phyloP scores from a whole-genome alignment of 2,329 filamentous ascomycete species.

The Epichloe glyceriae region DNA sequence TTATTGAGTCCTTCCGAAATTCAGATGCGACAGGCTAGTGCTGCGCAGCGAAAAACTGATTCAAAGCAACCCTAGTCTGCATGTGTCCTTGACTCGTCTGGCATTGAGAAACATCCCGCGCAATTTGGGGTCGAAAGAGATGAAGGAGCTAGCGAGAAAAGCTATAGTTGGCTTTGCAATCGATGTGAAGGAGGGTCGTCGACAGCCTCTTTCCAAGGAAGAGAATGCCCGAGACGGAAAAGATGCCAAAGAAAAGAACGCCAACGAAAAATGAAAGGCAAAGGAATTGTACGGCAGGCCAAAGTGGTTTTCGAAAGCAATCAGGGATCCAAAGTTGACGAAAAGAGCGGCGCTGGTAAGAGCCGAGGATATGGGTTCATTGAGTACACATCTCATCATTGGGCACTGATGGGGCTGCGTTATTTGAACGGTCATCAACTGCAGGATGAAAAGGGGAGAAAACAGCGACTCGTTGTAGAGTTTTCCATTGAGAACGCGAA shows the following conservation, averaged over 20 bases:
- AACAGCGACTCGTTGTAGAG: constrained; percentile 83
- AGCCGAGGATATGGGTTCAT: constrained; percentile 95
- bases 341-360: constrained; percentile 63
- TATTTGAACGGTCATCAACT: constrained; percentile 75
- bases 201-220: constrained; percentile 75
- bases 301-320: constrained; percentile 89
- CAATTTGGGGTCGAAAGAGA: constrained; percentile 67
- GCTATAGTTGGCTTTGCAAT: constrained; percentile 90
- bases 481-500: constrained; percentile 98
- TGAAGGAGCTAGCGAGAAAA: constrained; percentile 82
- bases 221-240: constrained; percentile 70
- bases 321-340: constrained; percentile 71
- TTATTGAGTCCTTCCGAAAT: constrained; percentile 67
- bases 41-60: constrained; percentile 76
- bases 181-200: constrained; percentile 68
- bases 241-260: constrained; percentile 68
- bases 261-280: constrained; percentile 66
- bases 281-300: constrained; percentile 78
- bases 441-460: constrained; percentile 54
- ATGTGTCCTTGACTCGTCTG: constrained; percentile 79
- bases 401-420: constrained; percentile 84
- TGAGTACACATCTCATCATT: constrained; percentile 87
- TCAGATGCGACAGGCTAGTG: constrained; percentile 77
- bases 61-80: constrained; percentile 77
- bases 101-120: constrained; percentile 85